phyloP scores from a whole-genome alignment of 2,329 filamentous ascomycete species.

The Aspergillus versicolor region DNA sequence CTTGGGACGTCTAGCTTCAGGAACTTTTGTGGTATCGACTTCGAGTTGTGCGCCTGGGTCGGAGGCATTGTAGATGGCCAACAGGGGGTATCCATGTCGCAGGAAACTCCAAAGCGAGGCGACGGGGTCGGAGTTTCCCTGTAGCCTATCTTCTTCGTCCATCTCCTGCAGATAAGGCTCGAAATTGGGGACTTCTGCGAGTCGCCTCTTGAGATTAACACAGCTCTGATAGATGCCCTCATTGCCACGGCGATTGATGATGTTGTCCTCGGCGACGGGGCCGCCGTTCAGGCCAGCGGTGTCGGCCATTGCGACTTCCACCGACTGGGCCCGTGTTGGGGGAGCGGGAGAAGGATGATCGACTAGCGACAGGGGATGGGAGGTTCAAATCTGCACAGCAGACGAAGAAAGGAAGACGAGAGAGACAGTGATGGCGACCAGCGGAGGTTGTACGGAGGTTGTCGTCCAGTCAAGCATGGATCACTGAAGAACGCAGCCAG shows the following conservation, averaged over 20 bases:
- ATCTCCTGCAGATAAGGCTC: constrained; percentile 71
- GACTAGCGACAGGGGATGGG: constrained; percentile 10
- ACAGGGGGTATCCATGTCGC: constrained; percentile 76
- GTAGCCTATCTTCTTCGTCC: constrained; percentile 65
- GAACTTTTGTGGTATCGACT: constrained; percentile 62
- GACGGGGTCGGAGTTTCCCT: constrained; percentile 71
- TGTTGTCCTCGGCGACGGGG: constrained; percentile 74
- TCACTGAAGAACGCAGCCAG: constrained; percentile 27
- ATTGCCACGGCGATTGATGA: constrained; percentile 96
- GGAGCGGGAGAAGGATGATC: constrained; percentile 8
- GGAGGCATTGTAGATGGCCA: constrained; percentile 85
- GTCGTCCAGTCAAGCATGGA: constrained; percentile 30
- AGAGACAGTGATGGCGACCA: constrained; percentile 22
- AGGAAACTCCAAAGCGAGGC: constrained; percentile 88
- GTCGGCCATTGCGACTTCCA: constrained; percentile 36
- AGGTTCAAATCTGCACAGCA: constrained; percentile 35
- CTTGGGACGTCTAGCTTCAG: constrained; percentile 77
- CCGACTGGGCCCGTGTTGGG: constrained; percentile 17
- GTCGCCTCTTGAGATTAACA: constrained; percentile 74
- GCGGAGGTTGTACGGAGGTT: constrained; percentile 27
- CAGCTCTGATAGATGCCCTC: constrained; percentile 97
- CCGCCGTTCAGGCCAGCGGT: constrained; percentile 33
- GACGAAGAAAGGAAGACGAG: constrained; percentile 19
- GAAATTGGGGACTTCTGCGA: constrained; percentile 82
- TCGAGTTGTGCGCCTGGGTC: constrained; percentile 67